Evolutionary conservation across 2,329 filamentous ascomycete species (phyloP), one percentile per base, ranked within the genome.

Genomic region (Fusarium sp.): DNA sequence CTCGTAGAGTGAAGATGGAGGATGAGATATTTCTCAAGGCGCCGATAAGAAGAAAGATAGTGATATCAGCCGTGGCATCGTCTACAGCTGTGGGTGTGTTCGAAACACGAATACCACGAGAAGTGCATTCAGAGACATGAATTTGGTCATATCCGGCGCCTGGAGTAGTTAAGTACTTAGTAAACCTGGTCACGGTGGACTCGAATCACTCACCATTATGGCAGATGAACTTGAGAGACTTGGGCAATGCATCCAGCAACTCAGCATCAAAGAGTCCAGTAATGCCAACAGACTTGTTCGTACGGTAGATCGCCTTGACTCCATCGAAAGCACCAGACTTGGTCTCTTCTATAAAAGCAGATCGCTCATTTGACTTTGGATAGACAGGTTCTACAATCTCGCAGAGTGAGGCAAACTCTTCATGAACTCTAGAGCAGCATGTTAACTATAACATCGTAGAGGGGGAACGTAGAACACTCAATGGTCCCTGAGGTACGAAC

Each of bases 61-160:
- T 92, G 13, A 91, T 88, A 81, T 97, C 94, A 63, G 94, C 94
- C 1, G 94, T 97, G 42, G 94, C 90, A 80, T 96, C 93, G 81
- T 96, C 91, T 48, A 95, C 93, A 34, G 93, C 92, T 0, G 89
- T 91, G n/a, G 94, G 94, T 3, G 93, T 92, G 82, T 97, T 96
- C 73, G 93, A 94, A 39, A 97, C 92, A 47, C 85, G 87, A 73
- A 97, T 88, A 30, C 85, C 85, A 60, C 89, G 90, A 3, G 85
- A 85, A 15, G 90, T 92, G 85, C 93, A 96, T 44, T 92, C 92
- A 52, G 88, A 81, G 14, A 95, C 86, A 81, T 95, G 91, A 72
- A 97, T 87, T 81, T 95, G 92, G 81, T 97, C 94, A 83, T 97
- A 97, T 42, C 95, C 95, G 63, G 94, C 93, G 70, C 93, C 91